These are phyloP conservation scores for Coffea canephora DNA, from an alignment of 257 asterid genomes.

Conservation along the genomic window DNA sequence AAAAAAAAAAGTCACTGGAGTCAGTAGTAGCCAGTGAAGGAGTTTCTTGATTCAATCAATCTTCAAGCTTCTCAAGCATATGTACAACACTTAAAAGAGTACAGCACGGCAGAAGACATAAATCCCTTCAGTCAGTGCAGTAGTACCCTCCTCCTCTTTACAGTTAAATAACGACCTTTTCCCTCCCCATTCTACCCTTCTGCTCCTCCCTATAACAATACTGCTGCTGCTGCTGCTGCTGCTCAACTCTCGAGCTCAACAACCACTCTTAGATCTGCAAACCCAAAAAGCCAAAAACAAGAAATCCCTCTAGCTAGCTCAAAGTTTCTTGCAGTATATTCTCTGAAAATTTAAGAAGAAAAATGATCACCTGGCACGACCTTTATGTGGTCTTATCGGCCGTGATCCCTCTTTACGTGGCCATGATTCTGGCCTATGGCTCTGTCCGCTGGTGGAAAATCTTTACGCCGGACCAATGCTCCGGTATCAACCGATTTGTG, in stretches of 20 bases:
- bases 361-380: slow-evolving; percentile 79
- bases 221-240: not conserved
- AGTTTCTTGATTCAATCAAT: not conserved
- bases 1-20: not conserved
- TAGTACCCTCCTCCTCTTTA: not conserved
- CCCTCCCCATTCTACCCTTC: slow-evolving; percentile 20
- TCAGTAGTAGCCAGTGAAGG: slow-evolving; percentile 9
- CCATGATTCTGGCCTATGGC: slow-evolving; percentile 93
- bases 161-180: slow-evolving; percentile 40
- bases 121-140: slow-evolving; percentile 36
- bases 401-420: slow-evolving; percentile 78
- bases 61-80: not conserved
- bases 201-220: slow-evolving; percentile 1
- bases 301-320: not conserved
- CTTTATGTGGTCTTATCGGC: slow-evolving; percentile 81
- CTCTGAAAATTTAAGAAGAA: not conserved
- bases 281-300: not conserved
- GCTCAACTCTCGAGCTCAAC: not conserved
- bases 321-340: not conserved
- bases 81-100: not conserved
- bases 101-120: slow-evolving; percentile 29
- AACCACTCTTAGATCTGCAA: slow-evolving; percentile 3
- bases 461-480: slow-evolving; percentile 90
- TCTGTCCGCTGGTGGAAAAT: slow-evolving; percentile 98
- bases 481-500: slow-evolving; percentile 89